phyloP scores from a whole-genome alignment of 1,139 yeast species.

The Hemisphaericaspora lyxosophila region DNA sequence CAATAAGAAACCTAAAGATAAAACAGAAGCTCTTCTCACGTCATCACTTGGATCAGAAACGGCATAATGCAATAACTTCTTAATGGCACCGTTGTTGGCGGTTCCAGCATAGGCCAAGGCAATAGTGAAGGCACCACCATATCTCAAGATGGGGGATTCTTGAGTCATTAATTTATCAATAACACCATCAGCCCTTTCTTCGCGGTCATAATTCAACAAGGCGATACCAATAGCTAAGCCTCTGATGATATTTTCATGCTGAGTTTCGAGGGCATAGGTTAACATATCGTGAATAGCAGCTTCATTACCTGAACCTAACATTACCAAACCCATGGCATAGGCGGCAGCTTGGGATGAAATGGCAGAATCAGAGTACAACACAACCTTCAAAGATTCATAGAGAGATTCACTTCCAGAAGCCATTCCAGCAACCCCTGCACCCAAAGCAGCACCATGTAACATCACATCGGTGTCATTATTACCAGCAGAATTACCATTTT shows the following conservation, averaged over 20 bases:
- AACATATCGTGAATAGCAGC: slow-evolving; percentile 79
- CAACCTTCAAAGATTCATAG: slow-evolving; percentile 81
- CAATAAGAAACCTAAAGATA: slow-evolving; percentile 88
- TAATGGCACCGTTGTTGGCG: slow-evolving; percentile 83
- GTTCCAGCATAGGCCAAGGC: slow-evolving; percentile 98
- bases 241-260: slow-evolving; percentile 92
- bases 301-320: slow-evolving; percentile 89
- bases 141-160: slow-evolving; percentile 83
- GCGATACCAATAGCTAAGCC: slow-evolving; percentile 91
- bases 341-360: slow-evolving; percentile 97
- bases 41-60: slow-evolving; percentile 97
- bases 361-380: slow-evolving; percentile 87
- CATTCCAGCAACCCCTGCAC: slow-evolving; percentile 97
- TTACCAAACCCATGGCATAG: slow-evolving; percentile 90
- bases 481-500: slow-evolving; percentile 64
- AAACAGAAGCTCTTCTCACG: slow-evolving; percentile 94
- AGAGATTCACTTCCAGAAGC: slow-evolving; percentile 74
- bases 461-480: slow-evolving; percentile 80
- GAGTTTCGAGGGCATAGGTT: slow-evolving; percentile 90
- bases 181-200: slow-evolving; percentile 73
- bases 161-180: slow-evolving; percentile 68
- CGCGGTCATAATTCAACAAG: slow-evolving; percentile 80
- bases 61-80: slow-evolving; percentile 84
- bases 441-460: slow-evolving; percentile 94
- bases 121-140: slow-evolving; percentile 93